Conservation (phyloP, 192 early-diverging fungal genomes). For the Coemansia guatemalensis region DNA sequence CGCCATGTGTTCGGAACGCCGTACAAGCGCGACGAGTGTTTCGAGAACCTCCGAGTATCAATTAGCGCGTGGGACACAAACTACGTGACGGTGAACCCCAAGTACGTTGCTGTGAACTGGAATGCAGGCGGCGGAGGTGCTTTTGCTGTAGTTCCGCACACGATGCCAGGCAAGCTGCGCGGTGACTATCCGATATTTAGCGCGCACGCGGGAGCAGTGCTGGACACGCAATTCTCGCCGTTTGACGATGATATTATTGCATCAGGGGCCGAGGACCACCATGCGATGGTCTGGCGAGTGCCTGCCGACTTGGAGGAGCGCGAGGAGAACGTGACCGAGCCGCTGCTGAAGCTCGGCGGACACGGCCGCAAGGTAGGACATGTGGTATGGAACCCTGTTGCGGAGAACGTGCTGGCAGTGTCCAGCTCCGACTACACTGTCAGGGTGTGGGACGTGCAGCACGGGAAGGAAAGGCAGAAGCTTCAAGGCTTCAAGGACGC, state of each 20-base stretch:
- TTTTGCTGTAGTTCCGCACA: constrained; percentile 88
- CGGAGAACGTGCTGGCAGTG: constrained; percentile 89
- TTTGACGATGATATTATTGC: constrained; percentile 98
- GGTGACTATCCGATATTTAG: constrained; percentile 87
- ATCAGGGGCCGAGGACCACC: constrained; percentile 76
- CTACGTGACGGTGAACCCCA: constrained; percentile 91
- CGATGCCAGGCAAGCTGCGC: constrained; percentile 74
- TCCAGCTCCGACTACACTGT: constrained; percentile 86
- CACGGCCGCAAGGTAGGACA: constrained; percentile 98
- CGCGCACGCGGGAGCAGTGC: constrained; percentile 90
- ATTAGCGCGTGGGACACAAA: constrained; percentile 98
- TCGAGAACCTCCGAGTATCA: constrained; percentile 90
- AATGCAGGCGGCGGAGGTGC: constrained; percentile 87
- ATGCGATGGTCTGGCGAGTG: constrained; percentile 96
- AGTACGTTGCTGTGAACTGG: constrained; percentile 80
- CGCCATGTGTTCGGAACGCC: constrained; percentile 93
- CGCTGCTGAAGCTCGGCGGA: constrained; percentile 76
- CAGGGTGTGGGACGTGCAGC: constrained; percentile 94
- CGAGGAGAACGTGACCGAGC: constrained; percentile 74
- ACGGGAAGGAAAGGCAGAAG: constrained; percentile 69
- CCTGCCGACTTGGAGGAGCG: constrained; percentile 71
- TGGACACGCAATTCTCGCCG: constrained; percentile 97
- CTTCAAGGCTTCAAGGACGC: constrained; percentile 86
- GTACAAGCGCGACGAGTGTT: constrained; percentile 87
- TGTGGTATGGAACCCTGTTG: constrained; percentile 94